Evolutionary conservation across 1,284 basidiomycete genomes (phyloP).

Genomic region (Vanrija pseudolonga): DNA sequence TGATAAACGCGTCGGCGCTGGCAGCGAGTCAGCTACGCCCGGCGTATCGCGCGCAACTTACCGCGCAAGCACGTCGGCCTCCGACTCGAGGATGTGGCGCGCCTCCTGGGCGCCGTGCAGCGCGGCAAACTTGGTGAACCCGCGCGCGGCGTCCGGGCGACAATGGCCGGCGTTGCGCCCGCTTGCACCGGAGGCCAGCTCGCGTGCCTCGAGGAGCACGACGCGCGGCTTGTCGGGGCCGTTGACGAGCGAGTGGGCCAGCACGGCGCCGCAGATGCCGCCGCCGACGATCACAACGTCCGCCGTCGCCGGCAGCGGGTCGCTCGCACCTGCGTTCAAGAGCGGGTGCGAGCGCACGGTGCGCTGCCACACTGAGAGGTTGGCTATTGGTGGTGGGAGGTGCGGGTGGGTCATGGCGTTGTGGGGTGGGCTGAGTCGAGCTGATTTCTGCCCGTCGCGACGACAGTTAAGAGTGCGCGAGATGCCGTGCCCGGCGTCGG

Average conservation of each 20-base stretch:
- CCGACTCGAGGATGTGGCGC: slow-evolving; percentile 7
- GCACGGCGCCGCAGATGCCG: slow-evolving; percentile 34
- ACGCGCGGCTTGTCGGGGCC: slow-evolving; percentile 19
- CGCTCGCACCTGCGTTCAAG: slow-evolving; percentile 21
- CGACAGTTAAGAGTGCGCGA: too few species aligned
- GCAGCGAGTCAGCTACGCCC: neutral
- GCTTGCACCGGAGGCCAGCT: slow-evolving; percentile 41
- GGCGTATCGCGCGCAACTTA: neutral
- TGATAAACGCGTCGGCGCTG: slow-evolving; percentile 24
- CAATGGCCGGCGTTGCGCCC: slow-evolving; percentile 47
- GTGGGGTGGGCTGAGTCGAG: neutral
- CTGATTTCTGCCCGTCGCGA: too few species aligned
- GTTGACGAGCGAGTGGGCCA: slow-evolving; percentile 25
- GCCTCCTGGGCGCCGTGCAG: slow-evolving; percentile 32
- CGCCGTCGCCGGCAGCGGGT: slow-evolving; percentile 22
- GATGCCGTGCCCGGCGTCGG: too few species aligned
- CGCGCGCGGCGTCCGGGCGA: slow-evolving; percentile 36
- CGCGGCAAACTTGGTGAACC: slow-evolving; percentile 32
- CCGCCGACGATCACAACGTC: slow-evolving; percentile 41
- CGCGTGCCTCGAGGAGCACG: slow-evolving; percentile 43
- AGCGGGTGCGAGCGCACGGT: slow-evolving; percentile 31
- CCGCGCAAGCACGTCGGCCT: slow-evolving; percentile 3
- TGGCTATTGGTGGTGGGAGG: slow-evolving; percentile 24
- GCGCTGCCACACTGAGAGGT: slow-evolving; percentile 39
- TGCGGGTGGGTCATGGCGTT: slow-evolving; percentile 1